These are phyloP conservation scores for Cercospora sp. DNA, from an alignment of 2,329 filamentous ascomycete species.

Conservation along the genomic window DNA sequence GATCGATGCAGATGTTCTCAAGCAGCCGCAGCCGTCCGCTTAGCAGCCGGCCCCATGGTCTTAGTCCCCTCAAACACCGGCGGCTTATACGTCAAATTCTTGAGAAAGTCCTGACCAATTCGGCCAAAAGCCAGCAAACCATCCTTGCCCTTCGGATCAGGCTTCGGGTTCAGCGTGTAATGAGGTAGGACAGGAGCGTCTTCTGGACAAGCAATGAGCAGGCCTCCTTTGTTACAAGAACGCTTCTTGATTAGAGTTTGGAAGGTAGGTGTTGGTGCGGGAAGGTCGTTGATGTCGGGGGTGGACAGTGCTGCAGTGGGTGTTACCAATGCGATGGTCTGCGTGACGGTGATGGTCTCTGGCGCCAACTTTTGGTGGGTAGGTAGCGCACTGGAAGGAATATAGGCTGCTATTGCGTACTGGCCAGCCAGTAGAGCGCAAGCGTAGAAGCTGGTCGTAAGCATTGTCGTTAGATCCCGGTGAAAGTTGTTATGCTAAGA, in stretches of 20 bases:
- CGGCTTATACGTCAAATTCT: neutral
- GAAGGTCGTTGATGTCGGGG: neutral
- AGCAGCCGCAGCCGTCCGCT: neutral
- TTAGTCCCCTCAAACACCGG: neutral
- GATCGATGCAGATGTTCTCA: neutral
- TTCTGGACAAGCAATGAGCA: neutral
- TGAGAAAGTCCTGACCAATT: neutral
- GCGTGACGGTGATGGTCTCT: neutral
- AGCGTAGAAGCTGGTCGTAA: neutral
- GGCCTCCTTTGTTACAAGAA: neutral
- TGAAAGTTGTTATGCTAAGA: neutral
- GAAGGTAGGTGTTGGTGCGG: neutral
- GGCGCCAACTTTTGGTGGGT: neutral
- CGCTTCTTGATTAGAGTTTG: neutral
- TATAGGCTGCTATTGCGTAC: constrained; percentile 7
- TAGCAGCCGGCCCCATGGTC: neutral
- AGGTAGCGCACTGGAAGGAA: neutral
- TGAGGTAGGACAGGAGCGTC: neutral
- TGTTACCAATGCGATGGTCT: neutral
- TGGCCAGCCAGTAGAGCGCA: constrained; percentile 9
- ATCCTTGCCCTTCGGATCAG: neutral
- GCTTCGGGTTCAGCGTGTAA: neutral
- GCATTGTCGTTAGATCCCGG: neutral
- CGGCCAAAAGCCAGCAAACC: neutral
- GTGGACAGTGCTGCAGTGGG: neutral